phyloP scores from a whole-genome alignment of 345 rosid genomes.

The Rhizophora mangle region DNA sequence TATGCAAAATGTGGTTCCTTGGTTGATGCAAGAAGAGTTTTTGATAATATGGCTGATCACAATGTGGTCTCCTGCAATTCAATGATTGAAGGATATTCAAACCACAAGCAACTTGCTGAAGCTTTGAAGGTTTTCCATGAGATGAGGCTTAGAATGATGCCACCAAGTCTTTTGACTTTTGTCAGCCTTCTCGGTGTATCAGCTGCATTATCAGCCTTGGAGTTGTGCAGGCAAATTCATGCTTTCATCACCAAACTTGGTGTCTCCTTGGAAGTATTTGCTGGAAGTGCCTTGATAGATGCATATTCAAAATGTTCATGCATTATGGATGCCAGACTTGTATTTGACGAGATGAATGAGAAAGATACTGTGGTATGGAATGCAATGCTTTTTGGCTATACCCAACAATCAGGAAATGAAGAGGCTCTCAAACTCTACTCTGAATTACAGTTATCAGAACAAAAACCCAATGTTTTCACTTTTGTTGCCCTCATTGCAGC shows the following conservation, averaged over 20 bases:
- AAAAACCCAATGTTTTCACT: constrained; percentile 55
- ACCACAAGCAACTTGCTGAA: constrained; percentile 47
- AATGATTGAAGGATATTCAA: constrained; percentile 76
- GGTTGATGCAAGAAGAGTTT: constrained; percentile 52
- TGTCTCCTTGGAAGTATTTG: constrained; percentile 39
- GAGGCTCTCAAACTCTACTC: constrained; percentile 57
- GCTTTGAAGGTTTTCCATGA: constrained; percentile 49
- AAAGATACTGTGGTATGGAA: constrained; percentile 83
- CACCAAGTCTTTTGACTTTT: constrained; percentile 64
- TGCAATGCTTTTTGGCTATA: constrained; percentile 63
- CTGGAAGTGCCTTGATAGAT: constrained; percentile 64
- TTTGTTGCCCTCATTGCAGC: constrained; percentile 62
- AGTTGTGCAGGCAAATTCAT: constrained; percentile 63
- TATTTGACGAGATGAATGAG: constrained; percentile 58
- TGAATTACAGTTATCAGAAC: constrained; percentile 42
- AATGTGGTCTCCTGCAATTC: constrained; percentile 64
- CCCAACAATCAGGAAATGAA: constrained; percentile 56
- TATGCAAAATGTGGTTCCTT: constrained; percentile 60
- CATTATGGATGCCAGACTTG: constrained; percentile 49
- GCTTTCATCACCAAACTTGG: constrained; percentile 58
- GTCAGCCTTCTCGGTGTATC: constrained; percentile 72
- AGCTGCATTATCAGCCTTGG: constrained; percentile 43
- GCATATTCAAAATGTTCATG: constrained; percentile 60
- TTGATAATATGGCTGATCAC: constrained; percentile 38
- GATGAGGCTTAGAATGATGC: constrained; percentile 48